phyloP scores from a whole-genome alignment of 2,329 filamentous ascomycete species.

The Colletotrichum musicola region DNA sequence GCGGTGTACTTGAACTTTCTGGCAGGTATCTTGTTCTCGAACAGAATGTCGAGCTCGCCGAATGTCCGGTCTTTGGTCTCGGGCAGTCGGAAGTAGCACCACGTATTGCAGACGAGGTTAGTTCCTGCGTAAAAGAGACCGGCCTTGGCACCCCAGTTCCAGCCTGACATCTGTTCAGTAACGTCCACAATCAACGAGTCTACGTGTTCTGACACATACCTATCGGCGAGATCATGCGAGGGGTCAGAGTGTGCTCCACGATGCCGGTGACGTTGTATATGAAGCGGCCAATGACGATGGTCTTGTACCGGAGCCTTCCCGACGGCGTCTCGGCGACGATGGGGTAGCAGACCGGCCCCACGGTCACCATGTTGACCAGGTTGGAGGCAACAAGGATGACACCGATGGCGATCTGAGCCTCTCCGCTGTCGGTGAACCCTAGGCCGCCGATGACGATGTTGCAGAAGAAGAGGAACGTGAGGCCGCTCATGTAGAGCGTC shows the following conservation, averaged over 20 bases:
- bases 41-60: constrained; percentile 54
- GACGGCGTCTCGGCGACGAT: constrained; percentile 58
- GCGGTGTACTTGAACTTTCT: constrained; percentile 46
- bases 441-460: constrained; percentile 51
- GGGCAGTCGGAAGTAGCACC: constrained; percentile 57
- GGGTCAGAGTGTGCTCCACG: constrained; percentile 53
- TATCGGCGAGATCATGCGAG: constrained; percentile 52
- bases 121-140: constrained; percentile 56
- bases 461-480: constrained; percentile 53
- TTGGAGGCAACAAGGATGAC: constrained; percentile 48
- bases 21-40: constrained; percentile 41
- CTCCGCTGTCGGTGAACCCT: constrained; percentile 39
- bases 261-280: constrained; percentile 56
- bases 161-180: constrained; percentile 42
- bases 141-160: constrained; percentile 56
- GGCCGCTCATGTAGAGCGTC: constrained; percentile 54
- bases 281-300: constrained; percentile 58
- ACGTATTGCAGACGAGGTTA: constrained; percentile 52
- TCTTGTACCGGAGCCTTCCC: constrained; percentile 60
- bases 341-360: constrained; percentile 57
- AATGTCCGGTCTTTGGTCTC: constrained; percentile 60
- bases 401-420: constrained; percentile 45
- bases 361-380: constrained; percentile 49
- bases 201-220: background rate
- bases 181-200: too few relatives aligned